Evolutionary conservation across 768 basidiomycete genomes (phyloP).

Genomic region (Russula compacta): DNA sequence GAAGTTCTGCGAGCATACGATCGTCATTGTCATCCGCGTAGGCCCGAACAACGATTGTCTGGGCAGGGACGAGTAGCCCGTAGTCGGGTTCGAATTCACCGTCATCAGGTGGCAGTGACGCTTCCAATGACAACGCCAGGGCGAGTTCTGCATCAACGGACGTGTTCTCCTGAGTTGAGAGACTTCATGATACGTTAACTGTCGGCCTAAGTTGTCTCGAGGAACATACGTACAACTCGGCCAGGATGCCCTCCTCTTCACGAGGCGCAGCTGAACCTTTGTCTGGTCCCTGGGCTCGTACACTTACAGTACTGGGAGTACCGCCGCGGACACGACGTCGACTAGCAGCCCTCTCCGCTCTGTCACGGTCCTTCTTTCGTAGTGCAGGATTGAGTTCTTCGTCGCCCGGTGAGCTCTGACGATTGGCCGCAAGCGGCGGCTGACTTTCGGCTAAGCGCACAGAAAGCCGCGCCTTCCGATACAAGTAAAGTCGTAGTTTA

Average conservation of each 20-base stretch:
- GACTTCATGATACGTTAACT: conserved; percentile 1
- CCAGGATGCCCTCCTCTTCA: conserved; percentile 30
- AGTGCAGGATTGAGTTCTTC: conserved; percentile 60
- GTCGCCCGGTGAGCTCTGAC: conserved; percentile 19
- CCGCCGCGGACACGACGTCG: conserved; percentile 75
- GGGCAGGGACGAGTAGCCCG: conserved; percentile 66
- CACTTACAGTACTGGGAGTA: conserved; percentile 29
- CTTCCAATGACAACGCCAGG: conserved; percentile 20
- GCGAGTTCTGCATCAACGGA: conserved; percentile 33
- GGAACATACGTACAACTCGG: conserved; percentile 26
- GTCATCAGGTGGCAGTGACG: conserved; percentile 15
- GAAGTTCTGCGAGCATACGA: conserved; percentile 71
- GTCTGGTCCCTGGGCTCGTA: background rate
- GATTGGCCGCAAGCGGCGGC: conserved; percentile 23
- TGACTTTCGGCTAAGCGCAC: conserved; percentile 32
- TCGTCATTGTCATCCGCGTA: conserved; percentile 95
- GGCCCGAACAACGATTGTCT: conserved; percentile 76
- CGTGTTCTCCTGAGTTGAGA: conserved; percentile 12
- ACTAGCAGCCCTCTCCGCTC: conserved; percentile 48
- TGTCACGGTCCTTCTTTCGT: conserved; percentile 65
- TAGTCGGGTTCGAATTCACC: conserved; percentile 67
- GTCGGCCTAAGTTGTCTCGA: background rate
- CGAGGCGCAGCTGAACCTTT: conserved; percentile 7
- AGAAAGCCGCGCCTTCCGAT: conserved; percentile 60
- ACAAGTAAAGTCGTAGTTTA: conserved; percentile 63